phyloP scores from a whole-genome alignment of 139 green algal species.

The Pleodorina starrii region DNA sequence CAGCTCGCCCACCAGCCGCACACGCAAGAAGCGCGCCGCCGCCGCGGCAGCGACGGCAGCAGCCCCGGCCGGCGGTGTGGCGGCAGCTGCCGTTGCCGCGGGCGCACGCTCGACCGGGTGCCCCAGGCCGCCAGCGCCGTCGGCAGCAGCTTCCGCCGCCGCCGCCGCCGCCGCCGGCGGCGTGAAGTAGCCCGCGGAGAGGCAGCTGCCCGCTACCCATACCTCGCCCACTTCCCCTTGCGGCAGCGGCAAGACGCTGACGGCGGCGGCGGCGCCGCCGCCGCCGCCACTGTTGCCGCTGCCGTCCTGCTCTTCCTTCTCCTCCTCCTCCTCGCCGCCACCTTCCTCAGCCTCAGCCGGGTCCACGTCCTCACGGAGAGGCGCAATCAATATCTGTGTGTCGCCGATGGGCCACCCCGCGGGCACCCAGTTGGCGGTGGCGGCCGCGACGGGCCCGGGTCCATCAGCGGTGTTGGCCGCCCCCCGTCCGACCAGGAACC shows the following conservation, averaged over 20 bases:
- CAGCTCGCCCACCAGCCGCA: background rate
- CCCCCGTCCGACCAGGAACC: background rate
- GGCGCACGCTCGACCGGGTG: too few species aligned
- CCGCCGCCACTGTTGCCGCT: background rate
- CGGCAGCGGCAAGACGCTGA: background rate
- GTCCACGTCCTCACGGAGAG: background rate
- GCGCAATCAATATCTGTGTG: conserved; percentile 30
- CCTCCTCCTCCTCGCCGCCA: background rate
- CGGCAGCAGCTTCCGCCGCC: background rate
- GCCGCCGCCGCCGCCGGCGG: background rate
- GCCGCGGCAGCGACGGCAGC: background rate
- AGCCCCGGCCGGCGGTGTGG: background rate
- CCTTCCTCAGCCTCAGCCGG: background rate
- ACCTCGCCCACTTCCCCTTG: conserved; percentile 64
- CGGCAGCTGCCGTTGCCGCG: background rate
- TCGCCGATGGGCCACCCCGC: conserved; percentile 39
- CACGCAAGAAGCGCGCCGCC: background rate
- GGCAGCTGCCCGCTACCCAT: conserved; percentile 58
- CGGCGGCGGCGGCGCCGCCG: background rate
- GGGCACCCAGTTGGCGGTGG: conserved; percentile 3
- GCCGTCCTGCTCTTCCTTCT: background rate
- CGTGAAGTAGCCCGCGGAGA: conserved; percentile 62
- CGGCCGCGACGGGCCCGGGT: background rate
- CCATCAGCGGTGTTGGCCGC: background rate
- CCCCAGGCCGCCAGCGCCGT: background rate